Evolutionary conservation across 2,329 filamentous ascomycete genomes (phyloP).

Genomic region (Neonectria hederae): DNA sequence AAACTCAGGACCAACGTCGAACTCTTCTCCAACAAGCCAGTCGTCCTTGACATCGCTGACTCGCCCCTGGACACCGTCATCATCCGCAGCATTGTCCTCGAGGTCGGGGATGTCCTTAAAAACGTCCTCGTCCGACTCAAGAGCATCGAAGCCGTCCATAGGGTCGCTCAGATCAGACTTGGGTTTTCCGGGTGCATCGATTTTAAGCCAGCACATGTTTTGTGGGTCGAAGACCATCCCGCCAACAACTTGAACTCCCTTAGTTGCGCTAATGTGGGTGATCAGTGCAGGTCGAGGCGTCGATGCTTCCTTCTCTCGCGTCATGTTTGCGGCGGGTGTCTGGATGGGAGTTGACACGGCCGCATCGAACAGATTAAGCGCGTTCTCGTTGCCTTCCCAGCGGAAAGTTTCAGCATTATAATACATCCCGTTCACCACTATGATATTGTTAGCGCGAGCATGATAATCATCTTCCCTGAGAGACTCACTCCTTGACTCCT

Average conservation of each 20-base stretch:
- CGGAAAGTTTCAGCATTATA: constrained; percentile 88
- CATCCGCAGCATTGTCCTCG: constrained; percentile 70
- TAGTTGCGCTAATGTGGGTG: constrained; percentile 84
- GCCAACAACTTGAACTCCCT: constrained; percentile 93
- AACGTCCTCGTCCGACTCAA: constrained; percentile 90
- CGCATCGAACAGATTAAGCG: constrained; percentile 79
- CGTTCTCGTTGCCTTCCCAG: constrained; percentile 98
- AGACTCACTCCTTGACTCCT: constrained; percentile 80
- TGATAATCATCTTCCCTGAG: not conserved
- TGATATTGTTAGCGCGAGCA: constrained; percentile 43
- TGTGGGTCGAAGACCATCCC: constrained; percentile 98
- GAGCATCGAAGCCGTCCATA: constrained; percentile 72
- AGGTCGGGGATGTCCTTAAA: constrained; percentile 96
- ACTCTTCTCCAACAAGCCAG: constrained; percentile 93
- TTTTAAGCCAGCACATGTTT: constrained; percentile 97
- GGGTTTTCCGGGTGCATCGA: constrained; percentile 61
- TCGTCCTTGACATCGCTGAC: constrained; percentile 75
- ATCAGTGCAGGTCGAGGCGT: constrained; percentile 83
- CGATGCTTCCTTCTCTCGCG: constrained; percentile 65
- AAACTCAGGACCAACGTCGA: constrained; percentile 96
- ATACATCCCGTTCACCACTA: constrained; percentile 92
- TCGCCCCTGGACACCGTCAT: constrained; percentile 59
- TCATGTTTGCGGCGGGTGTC: constrained; percentile 50
- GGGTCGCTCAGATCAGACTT: constrained; percentile 63
- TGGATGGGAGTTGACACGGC: constrained; percentile 65